Conservation (phyloP, 441 rosid genomes). For the Capsella rubella region DNA sequence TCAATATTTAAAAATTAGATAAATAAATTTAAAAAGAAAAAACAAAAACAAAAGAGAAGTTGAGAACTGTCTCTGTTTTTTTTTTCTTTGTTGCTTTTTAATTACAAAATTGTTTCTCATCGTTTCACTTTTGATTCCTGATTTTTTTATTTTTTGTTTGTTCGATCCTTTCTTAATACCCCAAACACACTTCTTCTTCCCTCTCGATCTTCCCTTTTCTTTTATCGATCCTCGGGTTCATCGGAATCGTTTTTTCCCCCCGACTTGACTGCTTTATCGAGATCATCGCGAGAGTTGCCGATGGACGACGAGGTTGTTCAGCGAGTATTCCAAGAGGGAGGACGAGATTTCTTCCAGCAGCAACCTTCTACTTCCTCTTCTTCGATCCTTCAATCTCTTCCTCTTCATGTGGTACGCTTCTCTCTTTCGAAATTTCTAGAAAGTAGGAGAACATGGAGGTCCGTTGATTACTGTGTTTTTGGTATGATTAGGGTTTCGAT, state of each 20-base stretch:
- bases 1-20: not conserved
- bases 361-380: constrained; percentile 85
- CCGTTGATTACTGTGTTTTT: not conserved
- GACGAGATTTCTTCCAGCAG: constrained; percentile 88
- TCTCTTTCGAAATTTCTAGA: not conserved
- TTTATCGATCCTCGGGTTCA: constrained; percentile 17
- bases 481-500: constrained; percentile 75
- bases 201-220: constrained; percentile 16
- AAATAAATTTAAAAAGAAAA: not conserved
- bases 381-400: constrained; percentile 91
- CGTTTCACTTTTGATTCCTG: constrained; percentile 26
- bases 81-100: not conserved
- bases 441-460: not conserved
- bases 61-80: not conserved
- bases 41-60: constrained; percentile 30
- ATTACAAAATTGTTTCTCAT: constrained; percentile 13
- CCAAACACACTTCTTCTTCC: constrained; percentile 4
- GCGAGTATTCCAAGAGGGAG: constrained; percentile 90
- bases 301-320: constrained; percentile 96
- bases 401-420: constrained; percentile 85
- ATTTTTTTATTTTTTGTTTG: not conserved
- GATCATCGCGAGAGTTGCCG: constrained; percentile 27
- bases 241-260: constrained; percentile 22
- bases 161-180: constrained; percentile 18
- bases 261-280: constrained; percentile 5